These are phyloP conservation scores for Symbiodinium pilosum DNA, from an alignment of 73 alveolate species.

Conservation along the genomic window DNA sequence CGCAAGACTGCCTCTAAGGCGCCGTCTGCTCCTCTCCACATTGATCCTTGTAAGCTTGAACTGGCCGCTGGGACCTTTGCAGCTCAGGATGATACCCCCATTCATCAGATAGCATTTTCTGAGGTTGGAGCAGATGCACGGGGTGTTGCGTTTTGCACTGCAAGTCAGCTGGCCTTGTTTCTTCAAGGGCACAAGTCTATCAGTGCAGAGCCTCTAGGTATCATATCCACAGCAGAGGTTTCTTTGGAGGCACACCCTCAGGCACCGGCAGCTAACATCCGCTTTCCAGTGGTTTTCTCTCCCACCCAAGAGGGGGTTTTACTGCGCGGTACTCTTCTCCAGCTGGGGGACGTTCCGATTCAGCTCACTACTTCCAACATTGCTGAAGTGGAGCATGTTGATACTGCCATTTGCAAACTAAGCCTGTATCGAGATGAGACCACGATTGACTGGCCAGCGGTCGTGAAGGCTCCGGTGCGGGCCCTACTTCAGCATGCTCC, in stretches of 20 bases:
- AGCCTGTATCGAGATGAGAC: neutral
- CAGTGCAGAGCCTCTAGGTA: neutral
- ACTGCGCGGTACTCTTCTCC: neutral
- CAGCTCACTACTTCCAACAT: neutral
- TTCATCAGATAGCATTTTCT: neutral
- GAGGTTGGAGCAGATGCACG: neutral
- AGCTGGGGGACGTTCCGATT: neutral
- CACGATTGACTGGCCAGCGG: neutral
- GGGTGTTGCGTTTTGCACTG: neutral
- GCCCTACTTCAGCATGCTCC: neutral
- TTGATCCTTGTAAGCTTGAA: neutral
- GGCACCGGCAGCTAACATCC: neutral
- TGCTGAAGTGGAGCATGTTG: neutral
- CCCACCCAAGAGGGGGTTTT: neutral
- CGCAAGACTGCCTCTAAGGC: neutral
- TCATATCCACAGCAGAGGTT: neutral
- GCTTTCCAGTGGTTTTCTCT: neutral
- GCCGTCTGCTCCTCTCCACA: neutral
- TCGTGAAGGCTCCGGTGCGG: neutral
- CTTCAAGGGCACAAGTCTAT: neutral
- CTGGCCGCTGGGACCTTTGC: neutral
- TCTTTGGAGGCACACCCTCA: neutral
- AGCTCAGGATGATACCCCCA: neutral
- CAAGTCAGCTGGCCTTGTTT: neutral
- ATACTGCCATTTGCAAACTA: neutral